Percentiles rank a stretch among this genome's conserved stretches.
phyloP scores from a whole-genome alignment of 805 yeast genomes.

The Cyberlindnera xylosilytica region DNA sequence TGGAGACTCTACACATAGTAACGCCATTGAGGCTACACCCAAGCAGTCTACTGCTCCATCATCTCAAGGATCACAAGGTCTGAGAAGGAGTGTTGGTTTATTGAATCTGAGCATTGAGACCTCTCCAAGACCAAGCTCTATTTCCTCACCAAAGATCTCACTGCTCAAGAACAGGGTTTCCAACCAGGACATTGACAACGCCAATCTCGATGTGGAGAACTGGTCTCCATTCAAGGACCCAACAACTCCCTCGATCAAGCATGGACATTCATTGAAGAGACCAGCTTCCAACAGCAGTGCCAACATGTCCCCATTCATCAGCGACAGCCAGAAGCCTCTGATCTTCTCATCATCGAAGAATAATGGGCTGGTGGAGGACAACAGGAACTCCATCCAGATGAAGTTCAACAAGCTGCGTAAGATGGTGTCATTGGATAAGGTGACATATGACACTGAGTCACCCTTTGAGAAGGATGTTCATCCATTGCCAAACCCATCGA shows the following conservation, averaged over 20 bases:
- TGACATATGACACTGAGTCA: constrained; percentile 17
- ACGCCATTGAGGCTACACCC: constrained; percentile 20
- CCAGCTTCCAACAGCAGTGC: constrained; percentile 28
- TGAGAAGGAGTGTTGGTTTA: constrained; percentile 52
- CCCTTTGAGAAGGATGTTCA: constrained; percentile 25
- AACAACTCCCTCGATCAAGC: constrained; percentile 22
- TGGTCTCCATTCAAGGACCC: constrained; percentile 31
- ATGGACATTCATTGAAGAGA: constrained; percentile 23
- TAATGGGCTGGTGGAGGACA: constrained; percentile 27
- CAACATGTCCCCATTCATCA: constrained; percentile 27
- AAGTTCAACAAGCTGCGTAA: constrained; percentile 28
- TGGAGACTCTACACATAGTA: constrained; percentile 4
- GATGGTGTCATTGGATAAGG: constrained; percentile 26
- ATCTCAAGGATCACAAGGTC: constrained; percentile 30
- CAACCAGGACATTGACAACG: constrained; percentile 18
- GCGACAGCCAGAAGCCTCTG: constrained; percentile 25
- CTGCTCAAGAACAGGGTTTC: constrained; percentile 21
- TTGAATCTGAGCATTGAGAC: constrained; percentile 46
- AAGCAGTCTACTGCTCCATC: constrained; percentile 22
- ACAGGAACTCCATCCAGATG: constrained; percentile 27
- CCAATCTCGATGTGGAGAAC: constrained; percentile 27
- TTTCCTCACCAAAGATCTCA: constrained; percentile 24
- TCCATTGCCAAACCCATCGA: constrained; percentile 28
- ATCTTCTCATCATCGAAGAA: constrained; percentile 18
- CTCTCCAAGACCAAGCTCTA: constrained; percentile 23